Base-by-base conservation (phyloP, 148 eudicot genomes). In the Polygonum maritimum region DNA sequence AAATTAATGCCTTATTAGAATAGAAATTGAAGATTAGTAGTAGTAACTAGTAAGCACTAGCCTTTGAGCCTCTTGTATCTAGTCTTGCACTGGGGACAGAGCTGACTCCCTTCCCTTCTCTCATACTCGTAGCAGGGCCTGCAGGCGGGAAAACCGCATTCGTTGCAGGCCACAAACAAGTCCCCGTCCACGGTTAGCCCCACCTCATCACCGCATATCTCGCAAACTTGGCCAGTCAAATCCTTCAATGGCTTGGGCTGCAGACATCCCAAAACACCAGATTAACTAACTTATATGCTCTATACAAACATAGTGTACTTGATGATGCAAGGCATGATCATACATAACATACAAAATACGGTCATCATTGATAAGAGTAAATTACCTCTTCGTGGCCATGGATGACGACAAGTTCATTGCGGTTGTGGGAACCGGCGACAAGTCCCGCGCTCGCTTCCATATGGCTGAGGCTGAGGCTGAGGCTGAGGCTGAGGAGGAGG, bases 361-460 rank as follows among this genome's bases (percentile, higher is more conserved):
- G 11, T 54, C 8, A 5, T n/a, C 31, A 26, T 26, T 0, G 31
- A 26, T 26, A 26, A 26, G 7, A 10, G 19, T 18, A n/a, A 5
- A 1, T 49, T 78, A 95, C 97, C 92, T 95, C 98, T 88, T 95
- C 97, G 71, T 95, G 98, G 84, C 97, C 97, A 21, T 90, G 97
- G 75, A 95, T 95, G 82, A 95, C 98, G 13, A 95, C 96, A 47
- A 95, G 98, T 72, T 95, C 98, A 67, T 95, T 95, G 49, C 97
- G 92, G 86, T 92, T 95, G 49, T 95, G 97, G 71, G 98, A 95
- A 71, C 98, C 98, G 44, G 98, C 98, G 4, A 95, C 98, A 15
- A 95, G 94, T 4, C 98, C 98, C 41, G 98, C 98, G 13, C 94
- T 87, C 52, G 98, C 98, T 89, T 95, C 97, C 98, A 95, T 95